phyloP scores from a whole-genome alignment of 495 filamentous ascomycete genomes.

The Penicillium malachiteum region DNA sequence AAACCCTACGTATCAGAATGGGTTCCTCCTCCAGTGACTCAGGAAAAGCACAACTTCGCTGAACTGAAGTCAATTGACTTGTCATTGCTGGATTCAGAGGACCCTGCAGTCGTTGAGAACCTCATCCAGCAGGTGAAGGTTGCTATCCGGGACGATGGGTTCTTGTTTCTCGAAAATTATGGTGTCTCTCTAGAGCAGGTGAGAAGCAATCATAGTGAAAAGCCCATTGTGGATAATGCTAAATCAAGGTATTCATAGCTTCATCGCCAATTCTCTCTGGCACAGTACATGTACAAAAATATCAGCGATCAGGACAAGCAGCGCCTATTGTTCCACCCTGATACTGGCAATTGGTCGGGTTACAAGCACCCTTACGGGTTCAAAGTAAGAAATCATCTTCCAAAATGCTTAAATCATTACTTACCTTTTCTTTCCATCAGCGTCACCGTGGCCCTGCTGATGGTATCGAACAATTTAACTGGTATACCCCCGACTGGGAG shows the following conservation, averaged over 20 bases:
- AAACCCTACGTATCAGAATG: slow-evolving; percentile 45
- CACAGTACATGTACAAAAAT: slow-evolving; percentile 45
- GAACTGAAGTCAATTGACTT: slow-evolving; percentile 41
- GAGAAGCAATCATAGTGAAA: slow-evolving; percentile 2
- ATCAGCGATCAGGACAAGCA: slow-evolving; percentile 46
- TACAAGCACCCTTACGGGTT: slow-evolving; percentile 44
- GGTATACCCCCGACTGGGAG: slow-evolving; percentile 41
- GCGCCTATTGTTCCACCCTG: slow-evolving; percentile 39
- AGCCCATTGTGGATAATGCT: background rate
- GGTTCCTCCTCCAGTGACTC: slow-evolving; percentile 38
- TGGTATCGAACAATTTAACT: slow-evolving; percentile 52
- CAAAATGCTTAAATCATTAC: background rate
- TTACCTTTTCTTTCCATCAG: slow-evolving; percentile 15
- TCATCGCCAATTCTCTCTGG: slow-evolving; percentile 44
- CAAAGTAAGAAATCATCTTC: slow-evolving; percentile 23
- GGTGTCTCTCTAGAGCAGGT: slow-evolving; percentile 48
- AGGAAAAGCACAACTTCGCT: slow-evolving; percentile 38
- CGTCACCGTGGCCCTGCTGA: slow-evolving; percentile 34
- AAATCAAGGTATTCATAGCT: slow-evolving; percentile 21
- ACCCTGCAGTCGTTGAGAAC: slow-evolving; percentile 35
- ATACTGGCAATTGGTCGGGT: slow-evolving; percentile 39
- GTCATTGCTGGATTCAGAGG: slow-evolving; percentile 34
- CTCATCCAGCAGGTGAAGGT: slow-evolving; percentile 39
- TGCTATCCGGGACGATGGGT: slow-evolving; percentile 46
- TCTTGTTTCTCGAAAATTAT: slow-evolving; percentile 48